phyloP scores from a whole-genome alignment of 164 flowering plant species.

The Berberis thunbergii region DNA sequence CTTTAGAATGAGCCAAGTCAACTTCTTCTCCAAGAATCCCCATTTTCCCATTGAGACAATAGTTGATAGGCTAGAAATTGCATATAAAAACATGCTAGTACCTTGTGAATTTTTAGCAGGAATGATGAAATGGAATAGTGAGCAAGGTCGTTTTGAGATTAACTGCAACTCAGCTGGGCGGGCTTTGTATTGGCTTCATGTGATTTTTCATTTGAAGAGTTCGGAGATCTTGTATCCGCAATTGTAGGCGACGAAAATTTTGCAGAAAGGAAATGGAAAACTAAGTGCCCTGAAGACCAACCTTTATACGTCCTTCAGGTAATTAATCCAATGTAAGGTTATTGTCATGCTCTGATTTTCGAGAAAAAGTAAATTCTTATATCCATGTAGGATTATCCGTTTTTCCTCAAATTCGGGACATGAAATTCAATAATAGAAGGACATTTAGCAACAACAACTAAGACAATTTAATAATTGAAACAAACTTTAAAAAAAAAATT shows the following conservation, averaged over 20 bases:
- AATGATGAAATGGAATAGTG: constrained; percentile 31
- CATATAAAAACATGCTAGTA: constrained; percentile 23
- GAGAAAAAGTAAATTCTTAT: too few species aligned
- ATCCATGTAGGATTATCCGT: too few species aligned
- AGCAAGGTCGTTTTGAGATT: constrained; percentile 41
- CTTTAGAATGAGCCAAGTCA: constrained; percentile 41
- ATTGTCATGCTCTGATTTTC: too few species aligned
- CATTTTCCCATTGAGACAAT: constrained; percentile 34
- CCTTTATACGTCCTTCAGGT: not conserved
- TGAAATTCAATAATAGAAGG: too few species aligned
- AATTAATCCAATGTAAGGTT: too few species aligned
- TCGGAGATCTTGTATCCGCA: constrained; percentile 30
- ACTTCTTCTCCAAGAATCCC: constrained; percentile 34
- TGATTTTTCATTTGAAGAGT: constrained; percentile 37
- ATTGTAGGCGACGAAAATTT: constrained; percentile 42
- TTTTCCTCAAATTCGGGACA: too few species aligned
- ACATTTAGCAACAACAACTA: too few species aligned
- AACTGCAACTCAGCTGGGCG: constrained; percentile 49
- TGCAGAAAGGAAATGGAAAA: constrained; percentile 28
- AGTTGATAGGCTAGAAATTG: constrained; percentile 22
- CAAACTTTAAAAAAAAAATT: too few species aligned
- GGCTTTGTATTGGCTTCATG: constrained; percentile 45
- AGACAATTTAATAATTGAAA: too few species aligned
- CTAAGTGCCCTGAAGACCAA: not conserved
- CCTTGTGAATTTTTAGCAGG: constrained; percentile 57